Conservation (phyloP, 805 yeast genomes). For the Kodamaea neixiangensis region DNA sequence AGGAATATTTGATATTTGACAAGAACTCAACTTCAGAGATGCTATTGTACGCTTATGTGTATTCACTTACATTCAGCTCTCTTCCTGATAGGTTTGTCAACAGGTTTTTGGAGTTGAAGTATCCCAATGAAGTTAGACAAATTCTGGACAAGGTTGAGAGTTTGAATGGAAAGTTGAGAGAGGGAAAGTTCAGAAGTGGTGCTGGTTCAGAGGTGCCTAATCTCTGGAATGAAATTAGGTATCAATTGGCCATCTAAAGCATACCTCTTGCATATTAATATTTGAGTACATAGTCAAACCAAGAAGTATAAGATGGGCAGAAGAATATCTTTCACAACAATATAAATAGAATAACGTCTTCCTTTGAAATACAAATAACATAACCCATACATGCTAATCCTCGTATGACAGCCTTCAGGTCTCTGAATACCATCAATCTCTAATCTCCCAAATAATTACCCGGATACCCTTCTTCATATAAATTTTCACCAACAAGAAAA, state of each 20-base stretch:
- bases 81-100: slow-evolving; percentile 46
- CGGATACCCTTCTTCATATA: slow-evolving; percentile 8
- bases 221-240: slow-evolving; percentile 36
- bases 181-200: slow-evolving; percentile 24
- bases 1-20: slow-evolving; percentile 12
- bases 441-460: slow-evolving; percentile 11
- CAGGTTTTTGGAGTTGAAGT: slow-evolving; percentile 32
- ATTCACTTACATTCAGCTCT: slow-evolving; percentile 28
- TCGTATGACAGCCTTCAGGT: too few species aligned
- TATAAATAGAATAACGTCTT: too few species aligned
- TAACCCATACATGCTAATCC: too few species aligned
- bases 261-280: background rate
- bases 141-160: slow-evolving; percentile 13
- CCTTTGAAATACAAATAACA: too few species aligned
- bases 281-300: background rate
- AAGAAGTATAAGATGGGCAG: background rate
- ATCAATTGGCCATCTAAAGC: slow-evolving; percentile 4
- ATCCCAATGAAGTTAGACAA: slow-evolving; percentile 27
- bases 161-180: slow-evolving; percentile 12
- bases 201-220: slow-evolving; percentile 33
- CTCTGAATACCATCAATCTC: too few species aligned
- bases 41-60: slow-evolving; percentile 41
- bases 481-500: background rate
- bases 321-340: too few species aligned
- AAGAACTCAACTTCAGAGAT: slow-evolving; percentile 32